Evolutionary conservation across 140 eudicot species (phyloP), one percentile per base, ranked within the genome.

Genomic region (Cichorium intybus): DNA sequence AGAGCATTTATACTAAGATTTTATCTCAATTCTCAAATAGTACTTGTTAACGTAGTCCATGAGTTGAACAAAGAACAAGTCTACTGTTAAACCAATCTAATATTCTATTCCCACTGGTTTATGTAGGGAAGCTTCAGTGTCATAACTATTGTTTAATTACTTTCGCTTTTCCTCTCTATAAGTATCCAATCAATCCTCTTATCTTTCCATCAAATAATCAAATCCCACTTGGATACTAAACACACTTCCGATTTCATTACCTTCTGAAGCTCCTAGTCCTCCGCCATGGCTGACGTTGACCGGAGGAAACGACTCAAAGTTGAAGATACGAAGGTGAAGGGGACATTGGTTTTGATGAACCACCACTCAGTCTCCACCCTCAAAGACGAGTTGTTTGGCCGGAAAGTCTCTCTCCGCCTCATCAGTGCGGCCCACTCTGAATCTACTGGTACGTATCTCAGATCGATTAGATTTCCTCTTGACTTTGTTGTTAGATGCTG

Each of bases 351-450:
- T n/a, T 28, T 75, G 70, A 67, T 4, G 51, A 53, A 28, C 37
- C 18, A 67, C 29, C 59, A 49, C 27, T 27, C 50, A 0, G 0
- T 59, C 6, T 41, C 33, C 4, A n/a, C 64, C 51, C 21, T 1
- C 55, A 5, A 1, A 8, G 75, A 90, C 54, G 95, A 90, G 37
- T 0, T 90, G 0, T 3, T 66, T 12, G 94, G 95, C 14, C 79
- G 75, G 7, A 82, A 74, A 66, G 86, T 90, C n/a, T 77, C 73
- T 6, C 45, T 90, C 63, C 94, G 71, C 65, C 88, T 90, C 60
- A 51, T 90, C 66, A 81, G 93, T 57, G 79, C 90, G 58, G 56
- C 4, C 59, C 56, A 43, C 62, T 15, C 50, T 41, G 80, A 77
- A 56, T 29, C 86, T 37, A 67, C 74, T 12, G 84, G 89, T 87